Evolutionary conservation across 768 basidiomycete species (phyloP), one percentile per base, ranked within the genome.

Genomic region (Hygrophorus russula): DNA sequence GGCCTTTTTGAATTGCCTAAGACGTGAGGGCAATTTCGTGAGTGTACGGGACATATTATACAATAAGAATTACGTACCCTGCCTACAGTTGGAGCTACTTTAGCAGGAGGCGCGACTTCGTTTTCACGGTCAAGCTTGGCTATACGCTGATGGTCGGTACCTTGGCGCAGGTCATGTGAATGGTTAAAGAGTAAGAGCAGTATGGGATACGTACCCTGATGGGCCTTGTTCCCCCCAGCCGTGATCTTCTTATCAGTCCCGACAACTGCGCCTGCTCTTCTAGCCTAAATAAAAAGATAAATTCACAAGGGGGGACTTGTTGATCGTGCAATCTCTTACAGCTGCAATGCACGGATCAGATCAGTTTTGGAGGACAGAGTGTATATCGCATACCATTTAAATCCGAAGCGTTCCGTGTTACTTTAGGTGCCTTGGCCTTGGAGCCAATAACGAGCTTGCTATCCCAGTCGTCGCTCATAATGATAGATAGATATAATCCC

Each of bases 121-220:
- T 97, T 93, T 53, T 96, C 90, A 35, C 88, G 78, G 62, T 93
- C 92, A 34, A 97, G 80, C 57, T 93, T 93, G 18, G 86, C 91
- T 58, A 93, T 92, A 44, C 78, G 78, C 58, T 91, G 88, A 66
- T 94, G 90, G 64, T 97, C 92, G 50, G 88, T 86, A 29, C 86
- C 89, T 92, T 38, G 11, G 36, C 44, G 44, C 39, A 42, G 29
- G 18, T 34, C 37, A 7, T 15, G 5, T 18, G 35, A 39, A 17
- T 34, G 47, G 37, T 5, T 17, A 39, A 9, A 30, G 10, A 13
- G 17, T 17, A 15, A 6, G 30, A 19, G 18, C 28, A 31, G 35
- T 24, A 47, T 36, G 44, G 31, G 12, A 17, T 17, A 59, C 68
- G 34, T 33, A 88, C 88, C 81, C 55, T 67, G 68, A 57, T 81